Evolutionary conservation across 2,329 filamentous ascomycete species (phyloP).

Genomic region (Parafenestella ontariensis): DNA sequence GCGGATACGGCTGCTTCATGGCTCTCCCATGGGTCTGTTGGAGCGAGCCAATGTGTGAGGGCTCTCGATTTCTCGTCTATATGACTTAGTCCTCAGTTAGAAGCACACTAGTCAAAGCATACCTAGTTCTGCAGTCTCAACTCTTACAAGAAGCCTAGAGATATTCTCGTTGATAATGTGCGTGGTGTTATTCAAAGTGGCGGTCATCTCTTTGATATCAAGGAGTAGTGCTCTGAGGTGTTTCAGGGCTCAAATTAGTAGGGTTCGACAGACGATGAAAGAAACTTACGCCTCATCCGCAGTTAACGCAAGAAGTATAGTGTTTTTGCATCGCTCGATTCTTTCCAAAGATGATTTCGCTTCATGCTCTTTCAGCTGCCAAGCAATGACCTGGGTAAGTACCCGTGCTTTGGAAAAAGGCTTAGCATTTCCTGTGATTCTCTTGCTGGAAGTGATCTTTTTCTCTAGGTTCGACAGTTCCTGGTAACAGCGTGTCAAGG

Average conservation of each 20-base stretch:
- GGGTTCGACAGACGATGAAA: too few relatives aligned
- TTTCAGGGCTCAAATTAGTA: too few relatives aligned
- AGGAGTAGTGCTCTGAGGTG: not conserved
- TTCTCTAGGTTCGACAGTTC: not conserved
- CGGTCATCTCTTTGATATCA: not conserved
- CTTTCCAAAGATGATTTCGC: not conserved
- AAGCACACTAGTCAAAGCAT: too few relatives aligned
- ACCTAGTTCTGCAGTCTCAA: too few relatives aligned
- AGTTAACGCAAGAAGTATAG: not conserved
- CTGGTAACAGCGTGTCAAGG: not conserved
- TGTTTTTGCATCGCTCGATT: not conserved
- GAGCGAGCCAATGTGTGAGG: not conserved
- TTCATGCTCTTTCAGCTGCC: not conserved
- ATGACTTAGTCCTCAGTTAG: too few relatives aligned
- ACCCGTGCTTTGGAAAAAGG: too few relatives aligned
- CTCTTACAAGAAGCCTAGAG: too few relatives aligned
- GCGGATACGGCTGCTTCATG: not conserved
- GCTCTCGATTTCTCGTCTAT: not conserved
- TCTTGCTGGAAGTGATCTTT: too few relatives aligned
- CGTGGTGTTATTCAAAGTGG: not conserved
- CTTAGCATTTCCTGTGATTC: too few relatives aligned
- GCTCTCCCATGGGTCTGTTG: not conserved
- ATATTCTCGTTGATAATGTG: not conserved
- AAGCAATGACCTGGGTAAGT: not conserved
- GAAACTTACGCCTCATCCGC: not conserved